Percentiles rank a stretch among this genome's conserved stretches.
Conservation (phyloP, 1,284 basidiomycete species). For the Ceratobasidium sp. region DNA sequence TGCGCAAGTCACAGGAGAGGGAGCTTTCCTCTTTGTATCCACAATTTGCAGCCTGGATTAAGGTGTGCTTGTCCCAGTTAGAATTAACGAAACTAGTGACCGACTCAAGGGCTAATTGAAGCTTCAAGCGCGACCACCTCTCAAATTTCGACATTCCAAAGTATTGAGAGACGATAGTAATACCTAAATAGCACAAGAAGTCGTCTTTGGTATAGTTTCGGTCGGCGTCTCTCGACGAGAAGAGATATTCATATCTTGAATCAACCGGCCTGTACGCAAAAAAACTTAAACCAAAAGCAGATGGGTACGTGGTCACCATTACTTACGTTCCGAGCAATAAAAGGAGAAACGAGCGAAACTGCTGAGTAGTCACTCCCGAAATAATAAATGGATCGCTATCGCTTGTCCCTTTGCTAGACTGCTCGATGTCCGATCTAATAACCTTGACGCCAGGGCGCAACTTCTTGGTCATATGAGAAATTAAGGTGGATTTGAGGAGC, state of each 20-base stretch:
- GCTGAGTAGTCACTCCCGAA: not conserved
- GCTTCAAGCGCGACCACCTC: not conserved
- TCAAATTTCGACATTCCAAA: not conserved
- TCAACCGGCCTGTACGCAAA: too few relatives aligned
- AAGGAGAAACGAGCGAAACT: not conserved
- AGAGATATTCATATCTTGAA: too few relatives aligned
- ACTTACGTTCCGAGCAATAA: not conserved
- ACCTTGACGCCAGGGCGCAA: too few relatives aligned
- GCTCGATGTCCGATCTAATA: too few relatives aligned
- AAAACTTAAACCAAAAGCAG: too few relatives aligned
- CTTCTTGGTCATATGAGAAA: too few relatives aligned
- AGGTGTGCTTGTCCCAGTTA: not conserved
- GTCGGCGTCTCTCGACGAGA: too few relatives aligned
- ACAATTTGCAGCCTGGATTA: not conserved
- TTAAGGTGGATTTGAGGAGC: too few relatives aligned
- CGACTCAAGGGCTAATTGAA: not conserved
- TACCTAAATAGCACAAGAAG: not conserved
- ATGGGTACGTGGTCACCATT: not conserved
- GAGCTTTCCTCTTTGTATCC: too few relatives aligned
- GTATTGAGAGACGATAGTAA: not conserved
- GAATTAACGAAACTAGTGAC: not conserved
- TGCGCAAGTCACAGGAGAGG: too few relatives aligned
- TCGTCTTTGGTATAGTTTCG: too few relatives aligned
- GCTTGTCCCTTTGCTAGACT: not conserved
- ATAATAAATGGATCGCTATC: slow-evolving; percentile 11